Percentiles rank a stretch among this genome's conserved stretches.
These are phyloP conservation scores for Leucocoprinus leucothites DNA, from an alignment of 768 basidiomycete genomes.

Conservation along the genomic window DNA sequence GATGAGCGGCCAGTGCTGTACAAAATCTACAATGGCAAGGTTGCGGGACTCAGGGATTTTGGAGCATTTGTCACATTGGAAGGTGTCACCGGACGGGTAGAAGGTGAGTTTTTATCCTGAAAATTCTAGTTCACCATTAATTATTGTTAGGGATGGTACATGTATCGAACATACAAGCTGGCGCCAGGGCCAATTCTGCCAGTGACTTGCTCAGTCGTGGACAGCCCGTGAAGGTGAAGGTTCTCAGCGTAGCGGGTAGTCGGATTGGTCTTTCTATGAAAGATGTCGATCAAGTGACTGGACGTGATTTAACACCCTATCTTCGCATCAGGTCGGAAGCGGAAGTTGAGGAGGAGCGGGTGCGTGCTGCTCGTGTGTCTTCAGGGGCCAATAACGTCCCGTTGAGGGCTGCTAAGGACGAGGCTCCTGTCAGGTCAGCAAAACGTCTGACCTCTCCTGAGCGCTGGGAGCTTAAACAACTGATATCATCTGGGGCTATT, in stretches of 20 bases:
- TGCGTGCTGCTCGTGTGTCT: slow-evolving; percentile 55
- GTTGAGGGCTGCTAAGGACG: slow-evolving; percentile 47
- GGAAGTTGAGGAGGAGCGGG: slow-evolving; percentile 83
- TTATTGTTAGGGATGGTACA: slow-evolving; percentile 84
- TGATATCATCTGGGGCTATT: slow-evolving; percentile 92
- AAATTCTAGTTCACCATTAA: slow-evolving; percentile 12
- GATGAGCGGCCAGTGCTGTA: slow-evolving; percentile 88
- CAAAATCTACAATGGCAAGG: slow-evolving; percentile 91
- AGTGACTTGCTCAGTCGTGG: slow-evolving; percentile 82
- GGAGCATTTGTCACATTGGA: slow-evolving; percentile 93
- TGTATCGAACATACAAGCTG: slow-evolving; percentile 86
- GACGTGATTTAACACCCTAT: slow-evolving; percentile 91
- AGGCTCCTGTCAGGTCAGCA: slow-evolving; percentile 67
- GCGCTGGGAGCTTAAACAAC: slow-evolving; percentile 99
- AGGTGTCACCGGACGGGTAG: slow-evolving; percentile 78
- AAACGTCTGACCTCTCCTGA: slow-evolving; percentile 94
- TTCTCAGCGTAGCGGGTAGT: slow-evolving; percentile 85
- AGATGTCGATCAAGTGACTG: slow-evolving; percentile 90
- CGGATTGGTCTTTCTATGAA: slow-evolving; percentile 93
- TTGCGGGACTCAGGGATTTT: slow-evolving; percentile 88
- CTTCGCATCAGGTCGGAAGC: slow-evolving; percentile 92
- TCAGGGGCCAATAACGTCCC: slow-evolving; percentile 90
- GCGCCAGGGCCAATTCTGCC: slow-evolving; percentile 82
- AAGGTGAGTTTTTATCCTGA: slow-evolving; percentile 57
- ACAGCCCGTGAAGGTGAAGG: slow-evolving; percentile 91